Base-by-base conservation (phyloP, 495 filamentous ascomycete species). In the Tuber calosporum region DNA sequence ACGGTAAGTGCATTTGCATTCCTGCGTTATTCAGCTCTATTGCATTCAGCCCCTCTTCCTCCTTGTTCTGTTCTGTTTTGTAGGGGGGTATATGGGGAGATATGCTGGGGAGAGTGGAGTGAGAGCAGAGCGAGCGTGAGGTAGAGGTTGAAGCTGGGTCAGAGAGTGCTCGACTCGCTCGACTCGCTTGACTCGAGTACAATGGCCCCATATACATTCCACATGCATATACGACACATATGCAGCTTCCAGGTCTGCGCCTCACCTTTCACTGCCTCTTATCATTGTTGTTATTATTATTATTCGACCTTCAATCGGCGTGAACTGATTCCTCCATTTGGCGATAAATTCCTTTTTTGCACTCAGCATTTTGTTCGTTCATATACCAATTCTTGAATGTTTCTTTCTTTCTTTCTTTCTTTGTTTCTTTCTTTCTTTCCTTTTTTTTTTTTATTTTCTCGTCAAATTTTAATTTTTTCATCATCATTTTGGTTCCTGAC, bases 311-410 rank as follows among this genome's bases (percentile, higher is more conserved):
- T 13, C 53, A 62, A 62, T 62, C 30, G 26, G 26, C 53, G 13
- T 62, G 26, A 62, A 62, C 26, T 62, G 26, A 34, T 62, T 6
- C 53, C 53, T 62, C 53, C 3, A 62, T 62, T 34, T 62, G 53
- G 53, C 53, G 53, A 62, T 30, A 62, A 62, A 62, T 62, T 30
- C 26, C 26, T 26, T 58, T 62, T 62, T 34, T 30, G 19, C 13
- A 62, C 53, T 62, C 34, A n/a, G 26, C 53, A 34, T 62, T 62
- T 15, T 30, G 53, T 34, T 26, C 67, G 53, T 70, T 68, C 71
- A 77, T 71, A 78, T 77, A 74, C 68, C 72, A 71, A 73, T 66
- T 42, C 58, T 68, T 75, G 40, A 34, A 34, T 62, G 4, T 62
- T 58, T 58, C n/a, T 22, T 45, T 22, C 11, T 48, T 58, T 34